phyloP scores from a whole-genome alignment of 1,284 basidiomycete genomes.

The Ceratorhiza oryzae-sativae region DNA sequence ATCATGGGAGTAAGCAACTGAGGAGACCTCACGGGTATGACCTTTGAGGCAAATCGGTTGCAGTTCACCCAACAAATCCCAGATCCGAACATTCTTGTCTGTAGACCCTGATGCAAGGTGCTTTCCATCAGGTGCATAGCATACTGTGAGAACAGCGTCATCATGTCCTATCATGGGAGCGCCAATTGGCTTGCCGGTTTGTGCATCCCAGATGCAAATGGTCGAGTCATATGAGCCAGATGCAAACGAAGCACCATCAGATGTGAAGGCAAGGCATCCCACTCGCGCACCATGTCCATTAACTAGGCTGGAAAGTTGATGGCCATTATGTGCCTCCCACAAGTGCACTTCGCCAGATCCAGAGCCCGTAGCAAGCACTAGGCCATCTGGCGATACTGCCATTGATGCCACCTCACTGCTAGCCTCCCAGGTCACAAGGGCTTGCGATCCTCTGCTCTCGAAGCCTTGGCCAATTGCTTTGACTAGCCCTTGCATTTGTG shows the following conservation, averaged over 20 bases:
- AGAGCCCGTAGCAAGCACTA: not conserved
- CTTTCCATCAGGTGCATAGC: not conserved
- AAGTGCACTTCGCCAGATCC: not conserved
- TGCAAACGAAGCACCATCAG: too few relatives aligned
- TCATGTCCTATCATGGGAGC: not conserved
- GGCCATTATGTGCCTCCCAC: not conserved
- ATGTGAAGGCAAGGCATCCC: not conserved
- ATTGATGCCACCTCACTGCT: not conserved
- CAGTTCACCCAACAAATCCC: not conserved
- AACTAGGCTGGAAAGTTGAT: not conserved
- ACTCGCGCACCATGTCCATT: not conserved
- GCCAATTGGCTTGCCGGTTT: not conserved
- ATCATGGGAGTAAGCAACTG: slow-evolving; percentile 8
- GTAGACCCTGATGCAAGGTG: not conserved
- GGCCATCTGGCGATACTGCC: slow-evolving; percentile 5
- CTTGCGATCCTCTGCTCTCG: not conserved
- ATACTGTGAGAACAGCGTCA: not conserved
- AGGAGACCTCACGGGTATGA: not conserved
- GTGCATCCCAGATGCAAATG: slow-evolving; percentile 20
- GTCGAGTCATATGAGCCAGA: slow-evolving; percentile 4
- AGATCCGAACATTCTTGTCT: not conserved
- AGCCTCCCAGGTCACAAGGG: not conserved
- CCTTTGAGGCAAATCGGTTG: not conserved
- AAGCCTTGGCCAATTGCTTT: not conserved
- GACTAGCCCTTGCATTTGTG: not conserved